phyloP scores from a whole-genome alignment of 2,329 filamentous ascomycete species.

The Aspergillus felis region DNA sequence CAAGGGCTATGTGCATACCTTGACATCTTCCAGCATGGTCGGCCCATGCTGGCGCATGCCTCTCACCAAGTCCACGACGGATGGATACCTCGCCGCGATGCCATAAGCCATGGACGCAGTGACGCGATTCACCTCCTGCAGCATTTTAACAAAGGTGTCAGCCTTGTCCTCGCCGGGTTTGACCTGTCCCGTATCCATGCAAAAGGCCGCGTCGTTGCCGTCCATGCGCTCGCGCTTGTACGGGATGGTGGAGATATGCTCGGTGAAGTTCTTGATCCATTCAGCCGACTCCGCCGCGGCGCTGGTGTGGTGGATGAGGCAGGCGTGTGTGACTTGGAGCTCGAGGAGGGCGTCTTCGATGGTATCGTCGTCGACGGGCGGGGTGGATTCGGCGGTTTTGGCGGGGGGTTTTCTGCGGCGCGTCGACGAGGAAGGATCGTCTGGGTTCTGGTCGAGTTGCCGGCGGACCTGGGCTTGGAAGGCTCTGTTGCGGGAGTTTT shows the following conservation, averaged over 20 bases:
- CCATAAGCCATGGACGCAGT: constrained; percentile 70
- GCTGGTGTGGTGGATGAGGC: constrained; percentile 66
- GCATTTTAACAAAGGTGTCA: constrained; percentile 70
- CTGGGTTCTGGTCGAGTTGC: constrained; percentile 27
- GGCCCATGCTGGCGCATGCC: constrained; percentile 60
- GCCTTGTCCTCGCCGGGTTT: constrained; percentile 60
- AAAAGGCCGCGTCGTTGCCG: constrained; percentile 57
- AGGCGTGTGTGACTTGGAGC: constrained; percentile 64
- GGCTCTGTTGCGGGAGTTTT: constrained; percentile 62
- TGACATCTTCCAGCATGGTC: constrained; percentile 58
- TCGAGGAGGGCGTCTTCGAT: constrained; percentile 68
- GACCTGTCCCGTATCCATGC: constrained; percentile 76
- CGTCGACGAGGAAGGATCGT: constrained; percentile 6
- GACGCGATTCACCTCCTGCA: constrained; percentile 69
- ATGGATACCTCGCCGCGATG: constrained; percentile 59
- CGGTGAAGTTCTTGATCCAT: constrained; percentile 70
- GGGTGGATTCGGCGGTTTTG: constrained; percentile 39
- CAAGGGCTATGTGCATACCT: constrained; percentile 23
- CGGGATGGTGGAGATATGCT: constrained; percentile 72
- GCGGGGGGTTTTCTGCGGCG: constrained; percentile 24
- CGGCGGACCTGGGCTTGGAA: constrained; percentile 63
- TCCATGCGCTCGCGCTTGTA: constrained; percentile 55
- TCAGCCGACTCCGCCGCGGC: constrained; percentile 61
- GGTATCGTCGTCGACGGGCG: constrained; percentile 62
- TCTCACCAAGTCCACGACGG: constrained; percentile 54